Evolutionary conservation across 2,329 filamentous ascomycete genomes (phyloP).

Genomic region (Septoria petroselini): DNA sequence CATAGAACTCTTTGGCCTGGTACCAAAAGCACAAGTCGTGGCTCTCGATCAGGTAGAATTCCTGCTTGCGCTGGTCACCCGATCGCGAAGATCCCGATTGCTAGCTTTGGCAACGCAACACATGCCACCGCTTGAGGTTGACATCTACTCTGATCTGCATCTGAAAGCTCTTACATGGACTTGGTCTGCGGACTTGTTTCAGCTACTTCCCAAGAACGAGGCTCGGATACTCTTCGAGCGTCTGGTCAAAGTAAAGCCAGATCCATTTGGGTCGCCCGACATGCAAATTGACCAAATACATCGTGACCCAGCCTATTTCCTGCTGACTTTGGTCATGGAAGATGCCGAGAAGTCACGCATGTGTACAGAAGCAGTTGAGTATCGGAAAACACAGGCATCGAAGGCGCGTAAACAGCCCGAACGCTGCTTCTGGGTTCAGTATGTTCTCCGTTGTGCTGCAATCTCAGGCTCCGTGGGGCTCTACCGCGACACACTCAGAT

Average conservation of each 20-base stretch:
- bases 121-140: slow-evolving; percentile 6
- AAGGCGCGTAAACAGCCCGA: slow-evolving; percentile 31
- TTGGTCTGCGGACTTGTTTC: slow-evolving; percentile 12
- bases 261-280: not conserved
- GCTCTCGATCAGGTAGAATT: not conserved
- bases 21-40: not conserved
- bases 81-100: slow-evolving; percentile 8
- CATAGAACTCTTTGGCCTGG: not conserved
- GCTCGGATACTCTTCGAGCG: slow-evolving; percentile 14
- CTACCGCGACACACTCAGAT: slow-evolving; percentile 35
- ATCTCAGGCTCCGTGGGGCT: slow-evolving; percentile 37
- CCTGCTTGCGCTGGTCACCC: not conserved
- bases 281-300: not conserved
- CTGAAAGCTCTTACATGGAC: slow-evolving; percentile 7
- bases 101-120: slow-evolving; percentile 10
- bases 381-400: slow-evolving; percentile 28
- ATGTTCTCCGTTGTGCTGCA: slow-evolving; percentile 34
- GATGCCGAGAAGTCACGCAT: slow-evolving; percentile 11
- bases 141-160: slow-evolving; percentile 18
- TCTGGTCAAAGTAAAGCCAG: slow-evolving; percentile 9
- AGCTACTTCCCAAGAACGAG: slow-evolving; percentile 5
- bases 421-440: slow-evolving; percentile 34
- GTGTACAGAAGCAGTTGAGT: slow-evolving; percentile 21
- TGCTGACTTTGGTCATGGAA: slow-evolving; percentile 12
- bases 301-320: slow-evolving; percentile 13